Base-by-base conservation (phyloP, 2,329 filamentous ascomycete species). In the Colletotrichum sp. region DNA sequence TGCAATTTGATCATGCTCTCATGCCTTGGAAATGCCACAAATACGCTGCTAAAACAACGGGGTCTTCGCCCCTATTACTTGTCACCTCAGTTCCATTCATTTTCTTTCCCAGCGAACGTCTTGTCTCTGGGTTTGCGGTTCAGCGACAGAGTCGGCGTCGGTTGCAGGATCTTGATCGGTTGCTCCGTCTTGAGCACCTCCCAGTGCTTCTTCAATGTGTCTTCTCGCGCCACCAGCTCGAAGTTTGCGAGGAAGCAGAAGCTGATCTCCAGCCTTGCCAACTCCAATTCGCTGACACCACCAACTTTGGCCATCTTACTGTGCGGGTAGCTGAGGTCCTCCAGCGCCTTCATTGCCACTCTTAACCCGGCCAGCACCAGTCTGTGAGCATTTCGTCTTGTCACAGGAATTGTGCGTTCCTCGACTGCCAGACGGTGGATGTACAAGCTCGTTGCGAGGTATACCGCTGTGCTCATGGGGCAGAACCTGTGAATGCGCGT, bases 311-410 rank as follows among this genome's bases (percentile, higher is more conserved):
- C 93, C 79, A 98, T 93, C 71, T 95, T 94, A 76, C 90, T 90
- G 85, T 98, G 96, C 11, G 95, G 92, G 86, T 98, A 98, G 79
- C 93, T 95, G 70, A 96, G 90, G 83, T 99, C 96, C 84, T 99
- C 96, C n/a, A 98, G 87, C 1, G 95, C 95, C 86, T 99, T 99
- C 91, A 96, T 97, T 16, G 96, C 96, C 5, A 98, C 95, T 44
- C 96, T 89, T 69, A 98, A 88, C 8, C 94, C 95, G 0, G 95
- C 96, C 19, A 99, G 90, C 36, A 98, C 89, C 9, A 99, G 87
- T 4, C 97, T 92, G 84, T 99, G 96, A 77, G 95, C 94, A 78
- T 98, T 99, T 72, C 95, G 91, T 73, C 91, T 90, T 4, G 96
- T 98, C 9, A 98, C 94, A 1, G 93, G 93, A 27, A 99, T 93